Evolutionary conservation across 1,139 yeast genomes (phyloP), one percentile per base, ranked within the genome.

Genomic region (Kodamaea ohmeri): DNA sequence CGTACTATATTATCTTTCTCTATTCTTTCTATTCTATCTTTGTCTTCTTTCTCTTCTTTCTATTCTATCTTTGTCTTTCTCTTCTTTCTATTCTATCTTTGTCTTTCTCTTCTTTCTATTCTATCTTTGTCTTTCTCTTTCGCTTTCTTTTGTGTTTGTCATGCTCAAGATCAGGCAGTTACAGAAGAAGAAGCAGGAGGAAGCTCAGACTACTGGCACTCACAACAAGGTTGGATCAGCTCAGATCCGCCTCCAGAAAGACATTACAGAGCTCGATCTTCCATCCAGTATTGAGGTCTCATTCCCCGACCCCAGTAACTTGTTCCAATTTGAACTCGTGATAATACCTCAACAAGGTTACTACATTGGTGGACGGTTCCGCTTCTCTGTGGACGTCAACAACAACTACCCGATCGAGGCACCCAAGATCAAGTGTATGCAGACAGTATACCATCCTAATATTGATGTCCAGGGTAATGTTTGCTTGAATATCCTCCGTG

Each of bases 321-420:
- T 79, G 38, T 78, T 83, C 75, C 67, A 75, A 44, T 80, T 90
- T 49, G 66, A 70, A 34, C 71, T 92, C 14, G 53, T 56, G 9
- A 73, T 90, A 15, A 59, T 53, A 24, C 97, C 98, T 1, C 84
- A 78, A 47, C 89, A 83, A 52, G 97, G 97, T 11, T 78, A 74
- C 57, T 92, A 90, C 58, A 61, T 64, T 37, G 72, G 73, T 15
- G 97, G 97, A 1, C 56, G 53, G 15, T 89, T 90, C 63, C 58
- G 58, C 27, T 92, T 92, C 59, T 67, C 71, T 21, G 78, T 90
- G 36, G 69, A 67, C 29, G 73, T 89, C 35, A 77, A 78, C 39
- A 77, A 76, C 34, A 82, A 81, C 50, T 92, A 83, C 61, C 98
- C 98, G 1, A 92, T 90, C 44, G 94, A 86, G 36, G 92, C 97